These are phyloP conservation scores for Beauveria pseudobassiana DNA, from an alignment of 2,329 filamentous ascomycete genomes.

Conservation along the genomic window DNA sequence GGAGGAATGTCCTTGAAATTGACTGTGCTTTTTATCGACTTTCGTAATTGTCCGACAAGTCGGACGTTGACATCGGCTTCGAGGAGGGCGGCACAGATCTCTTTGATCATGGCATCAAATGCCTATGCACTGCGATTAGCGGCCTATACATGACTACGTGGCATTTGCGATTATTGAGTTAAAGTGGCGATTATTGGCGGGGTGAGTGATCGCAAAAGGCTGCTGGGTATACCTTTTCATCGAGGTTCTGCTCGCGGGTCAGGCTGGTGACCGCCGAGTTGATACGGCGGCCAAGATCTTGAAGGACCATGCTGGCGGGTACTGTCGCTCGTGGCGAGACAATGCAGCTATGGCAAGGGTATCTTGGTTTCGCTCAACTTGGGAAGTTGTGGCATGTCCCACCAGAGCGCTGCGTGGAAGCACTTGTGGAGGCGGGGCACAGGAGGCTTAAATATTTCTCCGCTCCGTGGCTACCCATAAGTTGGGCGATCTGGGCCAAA, in stretches of 20 bases:
- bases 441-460: constrained; percentile 12
- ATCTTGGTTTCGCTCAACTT: constrained; percentile 7
- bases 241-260: constrained; percentile 83
- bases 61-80: constrained; percentile 97
- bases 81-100: constrained; percentile 90
- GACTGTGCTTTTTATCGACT: constrained; percentile 83
- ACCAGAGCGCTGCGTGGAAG: neutral
- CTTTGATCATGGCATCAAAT: constrained; percentile 97
- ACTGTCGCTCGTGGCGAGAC: constrained; percentile 6
- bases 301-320: constrained; percentile 72
- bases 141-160: neutral
- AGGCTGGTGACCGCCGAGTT: constrained; percentile 93
- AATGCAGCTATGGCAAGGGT: neutral
- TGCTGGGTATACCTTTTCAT: constrained; percentile 68
- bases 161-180: neutral
- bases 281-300: constrained; percentile 97
- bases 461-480: constrained; percentile 2
- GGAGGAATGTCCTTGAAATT: constrained; percentile 92
- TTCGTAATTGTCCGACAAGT: constrained; percentile 83
- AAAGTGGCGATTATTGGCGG: constrained; percentile 7
- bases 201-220: neutral
- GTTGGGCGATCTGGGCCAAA: neutral
- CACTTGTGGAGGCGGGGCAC: constrained; percentile 12
- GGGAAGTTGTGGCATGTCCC: constrained; percentile 12
- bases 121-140: constrained; percentile 45